Evolutionary conservation across 2,329 filamentous ascomycete genomes (phyloP).

Genomic region (Sarocladiaceae sp.): DNA sequence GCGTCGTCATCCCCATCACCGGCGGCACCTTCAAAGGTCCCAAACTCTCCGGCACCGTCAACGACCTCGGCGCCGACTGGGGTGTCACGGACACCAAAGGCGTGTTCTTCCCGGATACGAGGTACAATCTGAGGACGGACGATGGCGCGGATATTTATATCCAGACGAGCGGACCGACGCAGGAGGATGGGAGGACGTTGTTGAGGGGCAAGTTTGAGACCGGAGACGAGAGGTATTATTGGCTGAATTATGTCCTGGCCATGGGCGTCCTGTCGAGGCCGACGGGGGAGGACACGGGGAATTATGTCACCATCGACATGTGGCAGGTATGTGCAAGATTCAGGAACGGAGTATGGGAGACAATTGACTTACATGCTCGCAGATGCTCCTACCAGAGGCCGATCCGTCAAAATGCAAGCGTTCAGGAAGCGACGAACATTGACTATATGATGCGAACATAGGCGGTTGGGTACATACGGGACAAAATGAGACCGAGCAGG

Average conservation of each 20-base stretch:
- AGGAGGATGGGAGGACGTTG: conserved; percentile 22
- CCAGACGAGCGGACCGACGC: conserved; percentile 28
- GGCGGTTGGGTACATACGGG: not conserved
- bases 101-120: conserved; percentile 30
- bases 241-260: conserved; percentile 29
- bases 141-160: conserved; percentile 32
- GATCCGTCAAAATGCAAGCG: conserved; percentile 1
- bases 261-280: conserved; percentile 14
- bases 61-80: conserved; percentile 29
- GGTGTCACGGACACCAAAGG: conserved; percentile 28
- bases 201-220: conserved; percentile 27
- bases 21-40: conserved; percentile 31
- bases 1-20: conserved; percentile 22
- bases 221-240: conserved; percentile 26
- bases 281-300: not conserved
- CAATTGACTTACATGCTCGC: not conserved
- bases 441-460: not conserved
- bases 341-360: too few relatives aligned
- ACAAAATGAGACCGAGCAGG: not conserved
- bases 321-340: conserved; percentile 20
- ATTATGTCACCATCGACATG: conserved; percentile 12
- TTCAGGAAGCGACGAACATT: not conserved
- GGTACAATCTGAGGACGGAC: conserved; percentile 30
- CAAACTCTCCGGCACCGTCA: conserved; percentile 23
- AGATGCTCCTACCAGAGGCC: conserved; percentile 1